phyloP scores from a whole-genome alignment of 345 rosid species.

The Eucalyptus regnans region DNA sequence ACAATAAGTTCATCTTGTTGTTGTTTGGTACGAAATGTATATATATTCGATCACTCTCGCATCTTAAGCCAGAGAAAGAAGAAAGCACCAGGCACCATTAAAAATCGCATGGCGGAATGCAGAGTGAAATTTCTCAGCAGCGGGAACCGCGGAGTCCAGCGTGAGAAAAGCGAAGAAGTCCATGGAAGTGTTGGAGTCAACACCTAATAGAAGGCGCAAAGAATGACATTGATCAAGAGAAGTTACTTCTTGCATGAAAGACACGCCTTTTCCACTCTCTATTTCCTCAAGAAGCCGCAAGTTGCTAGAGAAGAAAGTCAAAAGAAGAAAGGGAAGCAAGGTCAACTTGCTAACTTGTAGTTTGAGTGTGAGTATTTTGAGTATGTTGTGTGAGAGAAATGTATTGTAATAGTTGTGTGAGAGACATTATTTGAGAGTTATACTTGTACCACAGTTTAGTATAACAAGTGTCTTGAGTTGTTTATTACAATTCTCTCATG shows the following conservation, averaged over 20 bases:
- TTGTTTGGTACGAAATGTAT: not conserved
- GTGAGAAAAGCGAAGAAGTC: not conserved
- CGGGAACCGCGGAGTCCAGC: fast-evolving
- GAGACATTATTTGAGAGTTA: not conserved
- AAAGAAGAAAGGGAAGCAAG: too few relatives aligned
- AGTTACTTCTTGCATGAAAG: too few relatives aligned
- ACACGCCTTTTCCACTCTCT: too few relatives aligned
- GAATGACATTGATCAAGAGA: too few relatives aligned
- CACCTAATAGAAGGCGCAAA: too few relatives aligned
- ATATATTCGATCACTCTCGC: not conserved
- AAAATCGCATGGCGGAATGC: not conserved
- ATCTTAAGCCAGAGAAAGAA: not conserved
- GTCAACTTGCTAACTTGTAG: too few relatives aligned
- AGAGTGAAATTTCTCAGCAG: not conserved
- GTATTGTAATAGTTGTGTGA: not conserved
- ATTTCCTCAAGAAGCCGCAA: too few relatives aligned
- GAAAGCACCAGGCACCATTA: not conserved
- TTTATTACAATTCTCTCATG: not conserved
- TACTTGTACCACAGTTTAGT: fast-evolving
- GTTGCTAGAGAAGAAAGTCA: fast-evolving
- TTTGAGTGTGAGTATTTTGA: not conserved
- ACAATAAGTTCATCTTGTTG: too few relatives aligned
- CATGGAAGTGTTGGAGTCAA: not conserved
- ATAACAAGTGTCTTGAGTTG: fast-evolving
- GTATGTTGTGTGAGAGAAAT: not conserved